A percentile compares a stretch with the other conserved stretches of the same genome.
These are phyloP conservation scores for Rhododendron vialii DNA, from an alignment of 148 eudicot species.

Conservation along the genomic window DNA sequence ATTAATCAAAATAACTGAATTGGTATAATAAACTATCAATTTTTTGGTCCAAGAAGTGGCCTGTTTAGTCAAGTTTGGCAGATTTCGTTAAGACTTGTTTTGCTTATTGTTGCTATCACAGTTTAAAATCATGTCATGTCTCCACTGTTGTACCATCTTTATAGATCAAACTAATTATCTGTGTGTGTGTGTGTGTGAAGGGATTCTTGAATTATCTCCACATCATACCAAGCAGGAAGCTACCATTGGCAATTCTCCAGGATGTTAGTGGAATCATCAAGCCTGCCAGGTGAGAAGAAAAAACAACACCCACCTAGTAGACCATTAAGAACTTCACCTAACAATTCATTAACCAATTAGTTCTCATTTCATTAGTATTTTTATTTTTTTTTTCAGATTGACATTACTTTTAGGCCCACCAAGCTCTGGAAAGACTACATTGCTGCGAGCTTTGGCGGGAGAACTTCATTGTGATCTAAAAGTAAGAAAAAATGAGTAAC, in stretches of 20 bases:
- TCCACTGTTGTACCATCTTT: neutral
- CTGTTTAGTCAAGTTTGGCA: neutral
- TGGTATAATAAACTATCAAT: neutral
- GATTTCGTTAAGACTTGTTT: neutral
- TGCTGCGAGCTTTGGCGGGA: constrained; percentile 83
- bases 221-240: constrained; percentile 65
- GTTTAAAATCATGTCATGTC: neutral
- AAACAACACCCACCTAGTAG: neutral
- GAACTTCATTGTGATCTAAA: constrained; percentile 59
- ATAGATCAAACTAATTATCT: neutral
- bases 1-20: neutral
- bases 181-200: constrained; percentile 18
- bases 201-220: constrained; percentile 54
- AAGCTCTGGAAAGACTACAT: constrained; percentile 82
- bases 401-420: constrained; percentile 85
- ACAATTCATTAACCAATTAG: neutral
- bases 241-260: constrained; percentile 61
- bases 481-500: constrained; percentile 20
- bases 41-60: neutral
- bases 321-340: neutral
- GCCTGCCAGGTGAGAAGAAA: constrained; percentile 69
- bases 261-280: constrained; percentile 80
- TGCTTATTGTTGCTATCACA: neutral
- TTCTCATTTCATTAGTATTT: neutral
- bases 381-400: constrained; percentile 41